Base-by-base conservation (phyloP, 202 grass and related monocot species). In the Setaria italica region DNA sequence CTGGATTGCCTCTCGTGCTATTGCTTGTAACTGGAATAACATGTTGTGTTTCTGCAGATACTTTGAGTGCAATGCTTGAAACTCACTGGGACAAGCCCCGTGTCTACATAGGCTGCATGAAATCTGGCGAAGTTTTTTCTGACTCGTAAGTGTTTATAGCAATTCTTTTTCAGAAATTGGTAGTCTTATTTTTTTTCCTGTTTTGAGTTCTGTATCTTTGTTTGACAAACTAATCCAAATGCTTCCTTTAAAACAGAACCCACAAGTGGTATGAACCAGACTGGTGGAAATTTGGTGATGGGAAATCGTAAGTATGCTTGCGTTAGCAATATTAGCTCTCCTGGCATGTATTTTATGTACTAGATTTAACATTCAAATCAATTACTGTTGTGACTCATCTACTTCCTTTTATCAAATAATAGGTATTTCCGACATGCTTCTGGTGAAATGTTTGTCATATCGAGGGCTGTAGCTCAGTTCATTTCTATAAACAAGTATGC, bases 271-370 rank as follows among this genome's bases (percentile, higher is more conserved):
- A 91, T 80, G 97, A 99, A 92, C 91, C 96, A 33, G 96, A 99
- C 56, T 99, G 96, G 96, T 99, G 96, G 96, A 99, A 99, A 92
- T 99, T 99, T 83, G 97, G 97, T 72, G 97, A 99, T 70, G 93
- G 97, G 70, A 99, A 99, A 94, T 92, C 88, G 97, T 99, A 91
- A 94, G 93, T 78, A 80, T 73, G 39, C 64, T 73, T 90, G 54
- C 54, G 49, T 81, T 78, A 47, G 11, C 59, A 75, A 70, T 48
- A 68, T 53, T 33, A 39, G 7, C 21, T 33, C n/a, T 84, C 13
- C 34, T 76, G 4, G 34, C 11, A 79, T 74, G 19, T 66, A 32
- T 39, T 78, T n/a, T 21, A 43, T 73, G 77, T 71, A 55, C 30
- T 90, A 57, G 66, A 66, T 82, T 11, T 45, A 79, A 68, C 39